These are phyloP conservation scores for Halenospora varia DNA, from an alignment of 495 filamentous ascomycete genomes.

Conservation along the genomic window DNA sequence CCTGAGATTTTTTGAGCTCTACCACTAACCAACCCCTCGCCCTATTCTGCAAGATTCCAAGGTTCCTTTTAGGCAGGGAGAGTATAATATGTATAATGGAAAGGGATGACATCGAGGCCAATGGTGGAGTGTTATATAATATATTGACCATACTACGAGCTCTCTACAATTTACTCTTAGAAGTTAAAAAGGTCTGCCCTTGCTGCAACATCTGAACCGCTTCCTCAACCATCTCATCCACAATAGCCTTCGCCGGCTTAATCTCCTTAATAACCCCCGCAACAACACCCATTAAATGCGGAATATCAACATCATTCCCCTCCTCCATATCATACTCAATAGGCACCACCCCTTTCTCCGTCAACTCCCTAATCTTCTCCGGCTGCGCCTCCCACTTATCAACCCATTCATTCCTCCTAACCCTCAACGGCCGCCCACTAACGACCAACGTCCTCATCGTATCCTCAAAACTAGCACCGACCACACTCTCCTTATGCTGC, in stretches of 20 bases:
- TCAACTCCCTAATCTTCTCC: constrained; percentile 68
- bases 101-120: no score
- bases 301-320: constrained; percentile 72
- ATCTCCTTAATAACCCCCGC: constrained; percentile 69
- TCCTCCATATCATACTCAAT: constrained; percentile 74
- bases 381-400: constrained; percentile 70
- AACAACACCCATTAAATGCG: constrained; percentile 93
- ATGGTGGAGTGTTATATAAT: no score
- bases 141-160: not conserved
- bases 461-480: constrained; percentile 66
- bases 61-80: no score
- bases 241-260: constrained; percentile 75
- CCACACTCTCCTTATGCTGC: constrained; percentile 78
- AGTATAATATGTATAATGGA: no score
- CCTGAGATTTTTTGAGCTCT: no score
- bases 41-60: no score
- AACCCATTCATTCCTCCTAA: constrained; percentile 79
- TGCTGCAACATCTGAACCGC: constrained; percentile 64
- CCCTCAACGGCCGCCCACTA: constrained; percentile 72
- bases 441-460: constrained; percentile 76
- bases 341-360: constrained; percentile 69
- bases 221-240: constrained; percentile 81
- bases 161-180: constrained; percentile 39
- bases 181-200: constrained; percentile 45
- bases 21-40: no score